Conservation (phyloP, 139 green algal genomes). For the Ostreobium quekettii region DNA sequence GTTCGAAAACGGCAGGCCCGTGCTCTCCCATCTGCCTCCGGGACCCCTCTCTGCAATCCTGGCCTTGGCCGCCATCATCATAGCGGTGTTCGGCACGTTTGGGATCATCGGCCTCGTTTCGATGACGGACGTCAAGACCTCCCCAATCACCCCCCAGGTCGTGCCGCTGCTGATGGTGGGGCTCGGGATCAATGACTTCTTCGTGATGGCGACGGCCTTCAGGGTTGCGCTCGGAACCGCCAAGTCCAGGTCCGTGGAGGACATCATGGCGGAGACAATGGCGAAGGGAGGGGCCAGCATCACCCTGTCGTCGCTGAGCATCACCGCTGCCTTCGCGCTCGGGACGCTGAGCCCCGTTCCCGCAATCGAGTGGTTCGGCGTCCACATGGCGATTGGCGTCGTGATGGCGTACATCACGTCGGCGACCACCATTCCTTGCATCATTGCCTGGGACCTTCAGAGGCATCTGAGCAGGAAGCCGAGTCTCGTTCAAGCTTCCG, state of each 20-base stretch:
- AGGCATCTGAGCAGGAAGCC: not conserved
- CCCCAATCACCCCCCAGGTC: not conserved
- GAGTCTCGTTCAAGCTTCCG: not conserved
- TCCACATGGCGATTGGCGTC: constrained; percentile 4
- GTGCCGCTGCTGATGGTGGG: constrained; percentile 13
- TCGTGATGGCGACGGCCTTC: not conserved
- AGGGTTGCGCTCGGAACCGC: not conserved
- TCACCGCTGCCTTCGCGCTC: constrained; percentile 3
- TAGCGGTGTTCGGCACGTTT: not conserved
- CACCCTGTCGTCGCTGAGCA: constrained; percentile 2
- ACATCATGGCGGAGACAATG: constrained; percentile 14
- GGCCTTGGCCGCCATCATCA: not conserved
- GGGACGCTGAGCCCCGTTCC: constrained; percentile 9
- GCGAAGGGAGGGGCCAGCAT: constrained; percentile 8
- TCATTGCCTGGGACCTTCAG: not conserved
- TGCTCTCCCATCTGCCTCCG: not conserved
- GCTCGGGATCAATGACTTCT: constrained; percentile 15
- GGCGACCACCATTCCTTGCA: not conserved
- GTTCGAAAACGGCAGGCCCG: not conserved
- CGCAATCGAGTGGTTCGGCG: not conserved
- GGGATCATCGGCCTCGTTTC: constrained; percentile 1
- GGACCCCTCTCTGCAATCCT: not conserved
- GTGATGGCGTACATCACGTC: constrained; percentile 9
- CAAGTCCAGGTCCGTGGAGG: not conserved
- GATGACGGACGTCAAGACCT: not conserved